These are phyloP conservation scores for Lentinus tigrinus DNA, from an alignment of 768 basidiomycete genomes.

Conservation along the genomic window DNA sequence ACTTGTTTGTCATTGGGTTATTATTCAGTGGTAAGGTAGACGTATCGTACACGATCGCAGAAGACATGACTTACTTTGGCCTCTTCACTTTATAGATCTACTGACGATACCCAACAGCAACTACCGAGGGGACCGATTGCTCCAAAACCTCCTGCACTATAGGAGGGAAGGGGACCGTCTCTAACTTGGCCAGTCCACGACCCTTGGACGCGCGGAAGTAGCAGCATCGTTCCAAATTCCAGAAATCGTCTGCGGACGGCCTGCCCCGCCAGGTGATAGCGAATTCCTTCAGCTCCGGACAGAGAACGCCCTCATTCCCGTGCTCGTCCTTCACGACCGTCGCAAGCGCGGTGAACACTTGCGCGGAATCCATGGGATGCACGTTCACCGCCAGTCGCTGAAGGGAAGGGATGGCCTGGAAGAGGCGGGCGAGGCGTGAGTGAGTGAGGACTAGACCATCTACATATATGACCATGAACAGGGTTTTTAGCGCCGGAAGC, in stretches of 20 bases:
- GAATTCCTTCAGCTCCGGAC: neutral
- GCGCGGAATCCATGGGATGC: neutral
- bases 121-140: neutral
- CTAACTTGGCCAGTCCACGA: neutral
- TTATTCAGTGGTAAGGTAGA: too few species aligned
- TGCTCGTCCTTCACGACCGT: neutral
- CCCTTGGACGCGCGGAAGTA: neutral
- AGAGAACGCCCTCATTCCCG: neutral
- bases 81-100: neutral
- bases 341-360: neutral
- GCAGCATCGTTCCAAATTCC: conserved; percentile 5
- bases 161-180: neutral
- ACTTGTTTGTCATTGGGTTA: neutral
- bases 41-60: too few species aligned
- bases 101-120: neutral
- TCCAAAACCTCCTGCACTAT: neutral
- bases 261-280: neutral
- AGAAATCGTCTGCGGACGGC: conserved; percentile 7
- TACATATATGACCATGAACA: neutral
- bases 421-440: neutral
- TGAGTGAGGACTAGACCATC: neutral
- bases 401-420: neutral
- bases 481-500: neutral
- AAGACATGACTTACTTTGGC: neutral
- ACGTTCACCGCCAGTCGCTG: neutral